Base-by-base conservation (phyloP, 1,284 basidiomycete genomes). In the Rhodotorula mucilaginosa region DNA sequence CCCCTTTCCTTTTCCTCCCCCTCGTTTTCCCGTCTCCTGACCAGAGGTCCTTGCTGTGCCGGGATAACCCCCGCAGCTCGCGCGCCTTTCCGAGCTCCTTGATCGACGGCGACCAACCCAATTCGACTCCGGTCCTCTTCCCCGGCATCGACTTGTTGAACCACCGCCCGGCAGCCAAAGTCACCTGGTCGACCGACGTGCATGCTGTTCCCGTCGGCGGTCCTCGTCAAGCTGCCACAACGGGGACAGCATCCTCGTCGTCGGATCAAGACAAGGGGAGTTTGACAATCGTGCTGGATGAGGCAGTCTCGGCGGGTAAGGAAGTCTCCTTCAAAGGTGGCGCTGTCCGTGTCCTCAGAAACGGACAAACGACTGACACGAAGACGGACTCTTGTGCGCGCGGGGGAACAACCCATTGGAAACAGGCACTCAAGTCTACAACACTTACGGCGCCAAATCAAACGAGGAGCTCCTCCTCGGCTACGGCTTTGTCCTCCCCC, bases 71-170 rank as follows among this genome's bases (percentile, higher is more conserved):
- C 5, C 83, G 92, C 57, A 91, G 91, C 0, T 94, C 93, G 2
- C 87, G 93, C 58, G 90, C 92, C 0, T 96, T 96, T 79, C 91
- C 92, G 0, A 94, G 92, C 0, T 87, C 88, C 2, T 81, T 96
- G 18, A 84, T 96, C 39, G 87, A 87, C 7, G 76, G 67, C 72
- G 65, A 77, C 76, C 21, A 74, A 58, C 81, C 74, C 18, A 79
- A 85, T 12, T 87, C 89, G 0, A 85, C 90, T 69, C 91, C 91
- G 0, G 85, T 96, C 13, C 86, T 96, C 47, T 84, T 96, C 48
- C 93, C 93, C 0, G 91, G 91, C 0, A 83, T 94, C 31, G 93
- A 96, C 80, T 83, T 88, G 10, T 83, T 95, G 62, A 96, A 96
- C 78, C 93, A 95, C 80, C 86, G 83, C 57, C 88, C 86, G 54